phyloP scores from a whole-genome alignment of 164 flowering plant genomes.

The Euptelea pleiosperma region DNA sequence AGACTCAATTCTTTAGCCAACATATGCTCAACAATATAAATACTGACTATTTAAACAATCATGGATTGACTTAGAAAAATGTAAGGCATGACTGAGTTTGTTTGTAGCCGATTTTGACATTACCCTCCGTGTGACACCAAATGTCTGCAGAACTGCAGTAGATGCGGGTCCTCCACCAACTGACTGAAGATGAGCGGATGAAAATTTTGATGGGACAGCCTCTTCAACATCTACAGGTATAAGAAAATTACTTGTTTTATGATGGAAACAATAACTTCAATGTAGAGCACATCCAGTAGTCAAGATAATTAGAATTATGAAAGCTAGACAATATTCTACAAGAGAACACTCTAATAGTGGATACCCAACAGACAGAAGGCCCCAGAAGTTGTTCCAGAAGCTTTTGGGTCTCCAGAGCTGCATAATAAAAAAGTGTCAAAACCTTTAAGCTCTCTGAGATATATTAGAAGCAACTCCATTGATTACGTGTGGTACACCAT shows the following conservation, averaged over 20 bases:
- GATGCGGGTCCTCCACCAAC: slow-evolving; percentile 40
- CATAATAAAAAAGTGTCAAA: slow-evolving; percentile 17
- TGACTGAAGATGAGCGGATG: slow-evolving; percentile 29
- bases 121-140: slow-evolving; percentile 56
- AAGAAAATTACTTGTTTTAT: background rate
- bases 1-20: no score
- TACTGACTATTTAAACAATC: background rate
- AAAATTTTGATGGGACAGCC: slow-evolving; percentile 25
- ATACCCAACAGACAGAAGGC: slow-evolving; percentile 61
- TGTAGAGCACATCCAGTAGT: background rate
- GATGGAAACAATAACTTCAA: background rate
- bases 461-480: slow-evolving; percentile 2
- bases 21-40: background rate
- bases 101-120: slow-evolving; percentile 18
- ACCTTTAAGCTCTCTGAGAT: background rate
- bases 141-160: slow-evolving; percentile 33
- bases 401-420: slow-evolving; percentile 49
- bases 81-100: slow-evolving; percentile 2
- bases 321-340: background rate
- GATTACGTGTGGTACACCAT: background rate
- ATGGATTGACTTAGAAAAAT: slow-evolving; percentile 3
- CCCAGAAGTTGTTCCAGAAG: slow-evolving; percentile 34
- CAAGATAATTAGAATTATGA: background rate
- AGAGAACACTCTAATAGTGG: background rate
- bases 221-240: slow-evolving; percentile 57